Base-by-base conservation (phyloP, 2,329 filamentous ascomycete genomes). In the Endocalyx cinctus region DNA sequence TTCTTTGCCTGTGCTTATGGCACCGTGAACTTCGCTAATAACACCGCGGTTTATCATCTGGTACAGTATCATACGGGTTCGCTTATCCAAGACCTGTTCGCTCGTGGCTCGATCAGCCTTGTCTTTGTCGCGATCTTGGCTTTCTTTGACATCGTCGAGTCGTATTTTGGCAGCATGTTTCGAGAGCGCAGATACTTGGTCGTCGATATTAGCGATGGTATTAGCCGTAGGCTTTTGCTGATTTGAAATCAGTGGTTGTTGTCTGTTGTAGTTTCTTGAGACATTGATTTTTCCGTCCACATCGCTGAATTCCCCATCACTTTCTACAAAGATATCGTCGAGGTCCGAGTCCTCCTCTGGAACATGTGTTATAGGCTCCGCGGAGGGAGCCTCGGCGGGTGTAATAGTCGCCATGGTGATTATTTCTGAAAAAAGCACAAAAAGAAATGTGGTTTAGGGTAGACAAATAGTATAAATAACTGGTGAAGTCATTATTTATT, bases 1-100 rank as follows among this genome's bases (percentile, higher is more conserved):
- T 62, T 98, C 92, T 60, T 98, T 98, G 35, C 92, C 92, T 0
- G 92, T 98, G 41, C 87, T 95, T 48, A 98, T 76, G 56, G 92
- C 92, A 29, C 94, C 92, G 58, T 98, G 88, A 32, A 98, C 82
- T 60, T 96, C 89, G 37, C 83, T 86, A 31, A 98, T 81, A 42
- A 90, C 72, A 39, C 87, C 84, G 20, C 87, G 80, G 60, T 97
- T 96, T 67, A 97, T 90, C 75, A 98, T 87, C 65, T 96, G 87
- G 45, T 96, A 71, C 34, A 98, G 69, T 41, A 98, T 89, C 87
- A 96, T 94, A 47, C 89, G 84, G 11, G 92, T 98, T 34, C 88
- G 77, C 43, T 88, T 87, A 63, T 98, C 92, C 41, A 98, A 69
- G 30, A 98, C 92, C 60, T 96, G 87, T 59, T 98, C 92, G 48